These are phyloP conservation scores for Coniferiporia weirii DNA, from an alignment of 1,284 basidiomycete genomes.

Conservation along the genomic window DNA sequence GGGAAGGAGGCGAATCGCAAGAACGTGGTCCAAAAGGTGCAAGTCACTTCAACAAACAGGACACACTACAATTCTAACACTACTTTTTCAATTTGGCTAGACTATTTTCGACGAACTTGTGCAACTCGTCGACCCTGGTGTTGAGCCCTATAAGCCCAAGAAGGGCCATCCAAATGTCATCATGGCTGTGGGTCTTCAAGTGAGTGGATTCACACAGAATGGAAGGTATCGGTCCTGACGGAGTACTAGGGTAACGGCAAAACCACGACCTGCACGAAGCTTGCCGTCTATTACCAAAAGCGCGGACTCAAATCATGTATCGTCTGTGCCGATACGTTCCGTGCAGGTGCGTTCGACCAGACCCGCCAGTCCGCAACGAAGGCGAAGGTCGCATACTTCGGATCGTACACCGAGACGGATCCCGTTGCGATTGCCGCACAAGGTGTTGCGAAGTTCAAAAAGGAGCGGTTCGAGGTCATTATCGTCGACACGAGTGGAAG, in stretches of 20 bases:
- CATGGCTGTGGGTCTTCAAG: constrained; percentile 97
- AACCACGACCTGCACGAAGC: constrained; percentile 96
- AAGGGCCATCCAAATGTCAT: constrained; percentile 95
- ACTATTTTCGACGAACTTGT: constrained; percentile 98
- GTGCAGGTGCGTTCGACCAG: constrained; percentile 99
- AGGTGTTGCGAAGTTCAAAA: constrained; percentile 96
- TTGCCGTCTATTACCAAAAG: constrained; percentile 96
- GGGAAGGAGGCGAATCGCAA: constrained; percentile 79
- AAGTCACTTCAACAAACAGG: constrained; percentile 16
- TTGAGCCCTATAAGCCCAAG: constrained; percentile 93
- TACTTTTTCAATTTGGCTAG: constrained; percentile 37
- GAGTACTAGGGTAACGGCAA: constrained; percentile 87
- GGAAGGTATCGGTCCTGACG: constrained; percentile 14
- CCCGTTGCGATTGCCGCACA: constrained; percentile 92
- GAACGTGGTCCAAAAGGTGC: constrained; percentile 85
- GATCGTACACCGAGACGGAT: constrained; percentile 98
- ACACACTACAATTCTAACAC: constrained; percentile 4
- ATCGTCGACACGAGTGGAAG: constrained; percentile 98
- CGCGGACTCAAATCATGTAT: constrained; percentile 98
- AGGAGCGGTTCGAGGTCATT: constrained; percentile 97
- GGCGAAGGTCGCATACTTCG: constrained; percentile 98
- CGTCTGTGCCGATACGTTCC: constrained; percentile 99
- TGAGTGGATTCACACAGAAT: constrained; percentile 29
- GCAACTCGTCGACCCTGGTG: constrained; percentile 88
- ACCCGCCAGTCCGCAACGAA: constrained; percentile 93